These are phyloP conservation scores for Cutaneotrichosporon daszewskae DNA, from an alignment of 1,284 basidiomycete species.

Conservation along the genomic window DNA sequence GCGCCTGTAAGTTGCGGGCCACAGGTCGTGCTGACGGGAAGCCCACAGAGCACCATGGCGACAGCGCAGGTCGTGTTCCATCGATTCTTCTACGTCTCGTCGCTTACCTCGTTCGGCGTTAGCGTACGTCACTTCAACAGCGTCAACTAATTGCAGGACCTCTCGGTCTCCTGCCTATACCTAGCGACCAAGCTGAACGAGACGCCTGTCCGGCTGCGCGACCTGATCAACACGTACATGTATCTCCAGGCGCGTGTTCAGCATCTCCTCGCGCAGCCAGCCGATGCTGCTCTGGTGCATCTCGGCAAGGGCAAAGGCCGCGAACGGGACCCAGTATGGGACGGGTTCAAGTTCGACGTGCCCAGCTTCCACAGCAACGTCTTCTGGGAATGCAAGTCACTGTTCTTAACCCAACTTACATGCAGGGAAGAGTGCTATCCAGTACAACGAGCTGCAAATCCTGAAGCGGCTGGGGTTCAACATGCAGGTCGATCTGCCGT, in stretches of 20 bases:
- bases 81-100: slow-evolving; percentile 92
- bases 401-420: not conserved
- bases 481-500: slow-evolving; percentile 82
- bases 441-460: slow-evolving; percentile 95
- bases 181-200: slow-evolving; percentile 95
- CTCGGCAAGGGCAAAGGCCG: slow-evolving; percentile 4
- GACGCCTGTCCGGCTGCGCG: slow-evolving; percentile 80
- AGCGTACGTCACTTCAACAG: slow-evolving; percentile 58
- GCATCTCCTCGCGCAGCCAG: slow-evolving; percentile 35
- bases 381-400: slow-evolving; percentile 41
- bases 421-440: slow-evolving; percentile 58
- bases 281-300: slow-evolving; percentile 15
- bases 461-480: slow-evolving; percentile 89
- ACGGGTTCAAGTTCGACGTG: slow-evolving; percentile 34
- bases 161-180: slow-evolving; percentile 87
- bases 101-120: slow-evolving; percentile 86
- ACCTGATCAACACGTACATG: slow-evolving; percentile 92
- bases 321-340: slow-evolving; percentile 22
- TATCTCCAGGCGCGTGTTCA: slow-evolving; percentile 53
- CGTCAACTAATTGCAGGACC: slow-evolving; percentile 57
- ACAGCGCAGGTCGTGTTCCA: slow-evolving; percentile 96
- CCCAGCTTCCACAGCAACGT: slow-evolving; percentile 41
- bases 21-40: slow-evolving; percentile 48
- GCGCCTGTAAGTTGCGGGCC: slow-evolving; percentile 57
- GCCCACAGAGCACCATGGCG: slow-evolving; percentile 92